A percentile compares a stretch with the other conserved stretches of the same genome.
These are phyloP conservation scores for Debaryomyces sp. DNA, from an alignment of 1,139 yeast species.

Conservation along the genomic window DNA sequence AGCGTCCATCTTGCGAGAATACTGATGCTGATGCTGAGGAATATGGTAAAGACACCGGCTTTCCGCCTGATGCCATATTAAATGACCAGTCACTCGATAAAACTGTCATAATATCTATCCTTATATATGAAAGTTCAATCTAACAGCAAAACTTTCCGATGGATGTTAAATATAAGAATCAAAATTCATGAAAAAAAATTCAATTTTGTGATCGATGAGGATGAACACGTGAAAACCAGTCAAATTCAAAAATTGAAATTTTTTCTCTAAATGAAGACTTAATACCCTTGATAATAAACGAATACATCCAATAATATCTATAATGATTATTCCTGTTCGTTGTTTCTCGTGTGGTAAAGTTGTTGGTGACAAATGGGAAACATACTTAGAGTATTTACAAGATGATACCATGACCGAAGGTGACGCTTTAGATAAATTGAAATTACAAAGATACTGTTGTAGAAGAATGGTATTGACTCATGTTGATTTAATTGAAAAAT, in stretches of 20 bases:
- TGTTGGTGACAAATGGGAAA: conserved; percentile 99
- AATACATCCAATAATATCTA: conserved; percentile 12
- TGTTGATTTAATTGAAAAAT: conserved; percentile 96
- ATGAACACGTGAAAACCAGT: conserved; percentile 2
- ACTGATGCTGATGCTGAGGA: conserved; percentile 44
- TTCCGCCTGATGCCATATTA: conserved; percentile 70
- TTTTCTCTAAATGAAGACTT: neutral
- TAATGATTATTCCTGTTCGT: conserved; percentile 97
- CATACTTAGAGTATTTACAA: conserved; percentile 83
- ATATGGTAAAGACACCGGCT: conserved; percentile 42
- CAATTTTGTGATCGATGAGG: conserved; percentile 9
- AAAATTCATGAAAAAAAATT: conserved; percentile 9
- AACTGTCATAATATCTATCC: conserved; percentile 9
- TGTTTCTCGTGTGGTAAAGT: conserved; percentile 99
- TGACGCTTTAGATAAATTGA: conserved; percentile 91
- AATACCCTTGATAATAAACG: neutral
- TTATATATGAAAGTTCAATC: neutral
- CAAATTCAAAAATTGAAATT: conserved; percentile 3
- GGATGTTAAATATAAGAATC: conserved; percentile 4
- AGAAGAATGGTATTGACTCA: conserved; percentile 99
- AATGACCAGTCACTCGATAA: conserved; percentile 34
- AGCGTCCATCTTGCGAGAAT: conserved; percentile 62
- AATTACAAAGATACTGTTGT: conserved; percentile 95
- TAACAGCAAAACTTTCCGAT: neutral
- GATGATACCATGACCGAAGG: conserved; percentile 92